Conservation (phyloP, 495 filamentous ascomycete genomes). For the Beverwykella pulmonaria region DNA sequence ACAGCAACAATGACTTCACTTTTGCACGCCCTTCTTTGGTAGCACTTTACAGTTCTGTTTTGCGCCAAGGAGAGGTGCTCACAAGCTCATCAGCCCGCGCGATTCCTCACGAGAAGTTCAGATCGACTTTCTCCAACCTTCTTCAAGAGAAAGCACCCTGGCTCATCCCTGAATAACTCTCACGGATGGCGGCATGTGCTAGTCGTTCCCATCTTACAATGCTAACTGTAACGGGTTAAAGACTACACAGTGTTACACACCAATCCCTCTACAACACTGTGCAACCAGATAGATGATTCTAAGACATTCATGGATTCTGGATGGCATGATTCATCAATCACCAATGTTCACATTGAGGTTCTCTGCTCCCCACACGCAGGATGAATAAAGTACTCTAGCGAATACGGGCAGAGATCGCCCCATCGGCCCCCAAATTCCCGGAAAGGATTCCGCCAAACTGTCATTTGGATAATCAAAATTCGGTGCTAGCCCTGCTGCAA, state of each 20-base stretch:
- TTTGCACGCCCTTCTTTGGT: not conserved
- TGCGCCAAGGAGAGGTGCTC: too few species aligned
- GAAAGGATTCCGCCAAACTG: conserved; percentile 3
- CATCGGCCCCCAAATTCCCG: not conserved
- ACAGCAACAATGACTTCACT: not conserved
- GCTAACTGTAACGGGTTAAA: not conserved
- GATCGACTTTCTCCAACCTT: not conserved
- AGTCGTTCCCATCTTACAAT: not conserved
- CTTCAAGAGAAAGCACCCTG: not conserved
- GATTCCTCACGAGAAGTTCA: too few species aligned
- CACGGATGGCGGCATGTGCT: not conserved
- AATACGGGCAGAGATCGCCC: not conserved
- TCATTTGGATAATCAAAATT: not conserved
- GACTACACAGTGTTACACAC: not conserved
- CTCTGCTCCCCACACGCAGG: not conserved
- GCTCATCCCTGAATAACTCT: not conserved
- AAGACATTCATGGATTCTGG: not conserved
- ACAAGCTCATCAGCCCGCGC: too few species aligned
- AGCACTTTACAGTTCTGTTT: too few species aligned
- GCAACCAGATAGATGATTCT: not conserved
- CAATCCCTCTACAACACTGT: not conserved
- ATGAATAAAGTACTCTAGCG: not conserved
- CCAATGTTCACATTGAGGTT: not conserved
- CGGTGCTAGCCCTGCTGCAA: not conserved
- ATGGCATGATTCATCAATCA: not conserved